Evolutionary conservation across 345 rosid species (phyloP).

Genomic region (Pugionium cornutum): DNA sequence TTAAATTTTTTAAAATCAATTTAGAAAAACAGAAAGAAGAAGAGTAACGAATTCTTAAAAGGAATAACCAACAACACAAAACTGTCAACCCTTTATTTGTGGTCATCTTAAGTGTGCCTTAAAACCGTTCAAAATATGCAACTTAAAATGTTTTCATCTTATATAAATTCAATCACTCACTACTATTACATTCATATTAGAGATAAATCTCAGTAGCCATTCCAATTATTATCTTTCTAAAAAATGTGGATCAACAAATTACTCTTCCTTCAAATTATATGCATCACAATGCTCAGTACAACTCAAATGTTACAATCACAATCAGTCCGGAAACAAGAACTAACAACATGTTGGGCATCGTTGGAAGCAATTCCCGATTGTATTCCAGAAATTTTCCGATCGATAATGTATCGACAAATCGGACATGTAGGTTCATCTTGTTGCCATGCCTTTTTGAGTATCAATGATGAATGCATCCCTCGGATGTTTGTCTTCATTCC

Average conservation of each 20-base stretch:
- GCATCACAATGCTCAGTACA: neutral
- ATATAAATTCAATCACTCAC: slow-evolving; percentile 16
- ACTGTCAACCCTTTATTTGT: slow-evolving; percentile 19
- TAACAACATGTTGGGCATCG: slow-evolving; percentile 29
- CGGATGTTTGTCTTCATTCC: slow-evolving; percentile 25
- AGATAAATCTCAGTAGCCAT: neutral
- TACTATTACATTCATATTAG: slow-evolving; percentile 9
- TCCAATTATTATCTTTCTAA: neutral
- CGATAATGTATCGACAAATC: slow-evolving; percentile 15
- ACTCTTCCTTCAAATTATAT: slow-evolving; percentile 5
- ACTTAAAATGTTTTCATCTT: neutral
- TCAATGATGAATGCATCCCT: slow-evolving; percentile 24
- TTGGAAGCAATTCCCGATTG: slow-evolving; percentile 33
- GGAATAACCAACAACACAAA: neutral
- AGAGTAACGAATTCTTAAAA: neutral
- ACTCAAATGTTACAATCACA: slow-evolving; percentile 18
- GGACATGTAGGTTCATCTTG: slow-evolving; percentile 27
- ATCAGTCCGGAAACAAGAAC: neutral
- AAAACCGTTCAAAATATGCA: slow-evolving; percentile 5
- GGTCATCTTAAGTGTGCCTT: slow-evolving; percentile 34
- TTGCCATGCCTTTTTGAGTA: slow-evolving; percentile 26
- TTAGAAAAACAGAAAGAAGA: neutral
- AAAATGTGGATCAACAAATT: slow-evolving; percentile 30
- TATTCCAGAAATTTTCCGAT: slow-evolving; percentile 21
- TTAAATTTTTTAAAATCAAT: no score